Conservation (phyloP, 495 filamentous ascomycete species). For the Annulohypoxylon bovei region DNA sequence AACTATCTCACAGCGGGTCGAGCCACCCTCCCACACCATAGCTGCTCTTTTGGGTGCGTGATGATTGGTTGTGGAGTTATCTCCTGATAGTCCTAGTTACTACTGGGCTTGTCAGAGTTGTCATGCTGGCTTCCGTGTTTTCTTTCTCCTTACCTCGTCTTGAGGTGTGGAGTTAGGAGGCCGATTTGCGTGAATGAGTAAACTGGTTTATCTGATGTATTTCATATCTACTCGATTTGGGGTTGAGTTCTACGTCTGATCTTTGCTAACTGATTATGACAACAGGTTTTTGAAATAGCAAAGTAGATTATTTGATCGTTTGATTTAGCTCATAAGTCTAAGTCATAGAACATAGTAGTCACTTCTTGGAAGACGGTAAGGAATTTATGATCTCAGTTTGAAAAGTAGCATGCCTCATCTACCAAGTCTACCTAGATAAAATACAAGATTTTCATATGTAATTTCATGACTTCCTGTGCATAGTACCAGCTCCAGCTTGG, state of each 20-base stretch:
- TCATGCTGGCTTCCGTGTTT: conserved; percentile 60
- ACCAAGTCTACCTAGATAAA: conserved; percentile 17
- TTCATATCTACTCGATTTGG: background rate
- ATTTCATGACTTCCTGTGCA: conserved; percentile 48
- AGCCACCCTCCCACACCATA: conserved; percentile 85
- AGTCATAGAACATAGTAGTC: background rate
- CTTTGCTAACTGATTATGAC: conserved; percentile 12
- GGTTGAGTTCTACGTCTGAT: background rate
- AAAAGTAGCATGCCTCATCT: background rate
- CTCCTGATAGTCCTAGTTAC: conserved; percentile 25
- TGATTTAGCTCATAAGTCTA: background rate
- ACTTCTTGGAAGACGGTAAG: background rate
- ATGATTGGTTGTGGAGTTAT: conserved; percentile 94
- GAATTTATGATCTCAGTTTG: background rate
- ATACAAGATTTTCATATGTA: background rate
- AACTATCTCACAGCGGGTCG: conserved; percentile 78
- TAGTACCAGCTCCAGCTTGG: conserved; percentile 50
- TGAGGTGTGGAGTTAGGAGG: conserved; percentile 50
- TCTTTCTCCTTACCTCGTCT: conserved; percentile 52
- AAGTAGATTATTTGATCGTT: background rate
- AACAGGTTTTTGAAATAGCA: background rate
- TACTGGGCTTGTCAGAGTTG: conserved; percentile 42
- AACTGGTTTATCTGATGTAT: conserved; percentile 58
- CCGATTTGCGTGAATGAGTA: conserved; percentile 62
- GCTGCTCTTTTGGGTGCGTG: conserved; percentile 59